Evolutionary conservation across 2,329 filamentous ascomycete species (phyloP), one percentile per base, ranked within the genome.

Genomic region (Xylariaceae sp.): DNA sequence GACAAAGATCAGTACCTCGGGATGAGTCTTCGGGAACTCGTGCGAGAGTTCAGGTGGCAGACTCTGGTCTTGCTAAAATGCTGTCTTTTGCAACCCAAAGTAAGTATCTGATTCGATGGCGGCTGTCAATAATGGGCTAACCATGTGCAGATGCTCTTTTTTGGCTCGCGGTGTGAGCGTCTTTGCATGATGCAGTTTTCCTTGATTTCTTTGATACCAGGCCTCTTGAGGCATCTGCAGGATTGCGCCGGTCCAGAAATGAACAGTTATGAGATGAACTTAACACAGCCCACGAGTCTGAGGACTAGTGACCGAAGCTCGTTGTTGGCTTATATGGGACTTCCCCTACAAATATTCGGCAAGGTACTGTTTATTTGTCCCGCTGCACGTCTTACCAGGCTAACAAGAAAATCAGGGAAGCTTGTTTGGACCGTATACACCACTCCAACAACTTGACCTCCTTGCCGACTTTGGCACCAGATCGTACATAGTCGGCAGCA

Each of bases 111-210:
- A 10, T 27, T 2, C 15, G n/a, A 12, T 9, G 11, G 27, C 12
- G n/a, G 9, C 19, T 19, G 10, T 30, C 14, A 14, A 12, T 30
- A 1, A 30, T 44, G 18, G 6, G 40, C 22, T 49, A 54, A 32
- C 54, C 15, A 11, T 47, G 12, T 27, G 0, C 59, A 96, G 91
- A 97, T 97, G 87, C 84, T 99, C 47, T 97, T 99, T 74, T 99
- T 97, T 63, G 91, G 94, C 54, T 90, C 92, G n/a, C 85, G 90
- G 61, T 97, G 94, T 69, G 94, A 99, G 70, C 82, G 88, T 57
- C 75, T 99, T 59, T 99, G 94, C 79, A 95, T 97, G 88, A 91
- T 96, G 71, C 94, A 99, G 69, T 99, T 97, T 73, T 94, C 92
- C 39, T 80, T 99, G 41, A 86, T 99, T 60, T 96, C 92, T 46